Evolutionary conservation across 768 basidiomycete species (phyloP).

Genomic region (Calocybe indica): DNA sequence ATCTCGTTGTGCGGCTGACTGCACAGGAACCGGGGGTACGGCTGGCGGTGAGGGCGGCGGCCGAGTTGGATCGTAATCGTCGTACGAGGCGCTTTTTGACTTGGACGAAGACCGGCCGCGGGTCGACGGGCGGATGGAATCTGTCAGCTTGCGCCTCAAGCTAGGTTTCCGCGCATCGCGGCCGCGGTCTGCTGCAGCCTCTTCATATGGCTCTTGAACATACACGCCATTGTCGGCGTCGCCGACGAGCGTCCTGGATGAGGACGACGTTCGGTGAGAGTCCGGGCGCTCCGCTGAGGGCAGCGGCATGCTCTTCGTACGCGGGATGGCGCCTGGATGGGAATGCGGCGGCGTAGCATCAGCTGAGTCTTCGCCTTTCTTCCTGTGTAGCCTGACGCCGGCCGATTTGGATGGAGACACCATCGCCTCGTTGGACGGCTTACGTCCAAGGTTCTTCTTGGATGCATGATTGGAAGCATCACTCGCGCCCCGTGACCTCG

Average conservation of each 20-base stretch:
- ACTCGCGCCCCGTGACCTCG: conserved; percentile 20
- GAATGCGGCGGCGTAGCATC: not conserved
- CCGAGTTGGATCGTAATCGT: conserved; percentile 13
- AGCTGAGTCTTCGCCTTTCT: conserved; percentile 8
- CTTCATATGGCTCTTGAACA: conserved; percentile 10
- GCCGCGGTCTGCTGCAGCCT: conserved; percentile 19
- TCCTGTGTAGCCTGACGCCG: conserved; percentile 12
- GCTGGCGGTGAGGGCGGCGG: conserved; percentile 20
- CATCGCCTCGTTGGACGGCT: conserved; percentile 9
- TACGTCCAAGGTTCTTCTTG: conserved; percentile 12
- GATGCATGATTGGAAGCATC: conserved; percentile 23
- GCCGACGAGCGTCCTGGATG: conserved; percentile 13
- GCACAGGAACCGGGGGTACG: conserved; percentile 8
- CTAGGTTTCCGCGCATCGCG: conserved; percentile 19
- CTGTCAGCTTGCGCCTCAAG: conserved; percentile 20
- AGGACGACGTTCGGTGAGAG: conserved; percentile 13
- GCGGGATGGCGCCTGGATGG: conserved; percentile 17
- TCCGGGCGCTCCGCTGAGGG: conserved; percentile 12
- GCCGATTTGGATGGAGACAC: conserved; percentile 8
- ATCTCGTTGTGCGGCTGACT: conserved; percentile 19
- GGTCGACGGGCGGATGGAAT: conserved; percentile 13
- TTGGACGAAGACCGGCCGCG: not conserved
- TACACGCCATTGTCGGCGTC: conserved; percentile 4
- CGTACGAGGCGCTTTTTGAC: conserved; percentile 5
- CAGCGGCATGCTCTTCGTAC: conserved; percentile 50